phyloP scores from a whole-genome alignment of 805 yeast genomes.

The Yarrowia porcina region DNA sequence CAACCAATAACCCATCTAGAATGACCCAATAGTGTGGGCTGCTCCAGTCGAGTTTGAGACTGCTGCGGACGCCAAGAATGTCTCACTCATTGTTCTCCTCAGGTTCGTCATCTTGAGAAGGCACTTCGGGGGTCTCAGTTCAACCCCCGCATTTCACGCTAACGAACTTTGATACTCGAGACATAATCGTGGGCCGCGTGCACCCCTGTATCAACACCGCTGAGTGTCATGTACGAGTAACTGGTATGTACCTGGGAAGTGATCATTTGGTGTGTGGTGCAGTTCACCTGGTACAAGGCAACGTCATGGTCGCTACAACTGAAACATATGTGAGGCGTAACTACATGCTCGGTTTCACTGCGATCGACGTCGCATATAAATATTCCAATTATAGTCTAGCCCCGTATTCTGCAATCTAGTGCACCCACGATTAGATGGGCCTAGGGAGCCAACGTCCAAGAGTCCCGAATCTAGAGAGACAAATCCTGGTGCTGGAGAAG shows the following conservation, averaged over 20 bases:
- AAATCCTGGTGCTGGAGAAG: not conserved
- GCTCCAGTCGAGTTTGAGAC: too few species aligned
- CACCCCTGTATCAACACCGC: too few species aligned
- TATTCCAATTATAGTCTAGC: not conserved
- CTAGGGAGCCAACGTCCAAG: not conserved
- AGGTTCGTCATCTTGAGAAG: not conserved
- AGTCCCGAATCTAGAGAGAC: not conserved
- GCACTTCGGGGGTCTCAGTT: not conserved
- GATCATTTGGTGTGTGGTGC: too few species aligned
- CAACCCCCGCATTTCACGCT: conserved; percentile 1
- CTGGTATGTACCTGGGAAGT: too few species aligned
- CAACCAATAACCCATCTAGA: not conserved
- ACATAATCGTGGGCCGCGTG: too few species aligned
- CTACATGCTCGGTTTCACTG: too few species aligned
- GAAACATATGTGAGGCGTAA: too few species aligned
- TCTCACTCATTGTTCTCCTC: not conserved
- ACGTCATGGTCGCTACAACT: too few species aligned
- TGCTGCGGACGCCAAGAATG: not conserved
- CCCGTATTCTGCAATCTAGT: too few species aligned
- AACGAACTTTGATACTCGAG: not conserved
- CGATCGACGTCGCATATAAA: not conserved
- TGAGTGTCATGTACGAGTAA: too few species aligned
- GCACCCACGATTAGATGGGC: not conserved
- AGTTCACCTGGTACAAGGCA: too few species aligned
- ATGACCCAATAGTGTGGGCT: too few species aligned